These are phyloP conservation scores for Mariannaea sp. DNA, from an alignment of 2,329 filamentous ascomycete species.

Conservation along the genomic window DNA sequence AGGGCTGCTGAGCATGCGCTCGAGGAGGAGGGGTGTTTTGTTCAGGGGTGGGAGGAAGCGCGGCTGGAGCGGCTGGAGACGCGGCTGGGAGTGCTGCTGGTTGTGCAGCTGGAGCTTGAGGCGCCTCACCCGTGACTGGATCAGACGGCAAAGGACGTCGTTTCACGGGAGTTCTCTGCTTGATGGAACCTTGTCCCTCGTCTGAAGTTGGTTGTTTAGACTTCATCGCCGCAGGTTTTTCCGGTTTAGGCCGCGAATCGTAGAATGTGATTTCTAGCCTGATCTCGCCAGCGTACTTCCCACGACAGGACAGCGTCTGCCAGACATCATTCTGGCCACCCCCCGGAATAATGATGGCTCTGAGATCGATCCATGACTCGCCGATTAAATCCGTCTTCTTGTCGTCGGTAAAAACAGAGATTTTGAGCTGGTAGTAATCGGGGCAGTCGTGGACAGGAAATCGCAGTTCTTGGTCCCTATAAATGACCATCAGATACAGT, in stretches of 20 bases:
- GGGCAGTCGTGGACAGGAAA: constrained; percentile 96
- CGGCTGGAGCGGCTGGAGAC: constrained; percentile 39
- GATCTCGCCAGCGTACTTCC: constrained; percentile 95
- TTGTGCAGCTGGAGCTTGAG: constrained; percentile 3
- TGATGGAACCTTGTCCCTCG: constrained; percentile 45
- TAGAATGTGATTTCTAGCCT: constrained; percentile 96
- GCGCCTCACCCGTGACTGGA: constrained; percentile 63
- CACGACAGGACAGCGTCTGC: constrained; percentile 85
- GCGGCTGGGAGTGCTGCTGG: constrained; percentile 21
- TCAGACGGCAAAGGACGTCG: constrained; percentile 83
- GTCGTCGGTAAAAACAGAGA: constrained; percentile 97
- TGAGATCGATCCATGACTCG: constrained; percentile 87
- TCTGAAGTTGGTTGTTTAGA: constrained; percentile 50
- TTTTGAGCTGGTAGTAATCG: constrained; percentile 93
- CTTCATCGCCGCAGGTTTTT: constrained; percentile 64
- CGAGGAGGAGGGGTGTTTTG: constrained; percentile 53
- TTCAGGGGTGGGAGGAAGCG: constrained; percentile 45
- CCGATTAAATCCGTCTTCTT: constrained; percentile 97
- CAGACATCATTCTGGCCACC: constrained; percentile 94
- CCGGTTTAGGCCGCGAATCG: constrained; percentile 81
- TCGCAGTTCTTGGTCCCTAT: constrained; percentile 94
- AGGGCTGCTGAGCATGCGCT: constrained; percentile 48
- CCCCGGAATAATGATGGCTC: constrained; percentile 78
- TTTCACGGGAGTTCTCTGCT: constrained; percentile 70
- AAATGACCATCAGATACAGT: constrained; percentile 26